Percentiles rank a stretch among this genome's conserved stretches.
These are phyloP conservation scores for Huntiella decipiens DNA, from an alignment of 2,329 filamentous ascomycete genomes.

Conservation along the genomic window DNA sequence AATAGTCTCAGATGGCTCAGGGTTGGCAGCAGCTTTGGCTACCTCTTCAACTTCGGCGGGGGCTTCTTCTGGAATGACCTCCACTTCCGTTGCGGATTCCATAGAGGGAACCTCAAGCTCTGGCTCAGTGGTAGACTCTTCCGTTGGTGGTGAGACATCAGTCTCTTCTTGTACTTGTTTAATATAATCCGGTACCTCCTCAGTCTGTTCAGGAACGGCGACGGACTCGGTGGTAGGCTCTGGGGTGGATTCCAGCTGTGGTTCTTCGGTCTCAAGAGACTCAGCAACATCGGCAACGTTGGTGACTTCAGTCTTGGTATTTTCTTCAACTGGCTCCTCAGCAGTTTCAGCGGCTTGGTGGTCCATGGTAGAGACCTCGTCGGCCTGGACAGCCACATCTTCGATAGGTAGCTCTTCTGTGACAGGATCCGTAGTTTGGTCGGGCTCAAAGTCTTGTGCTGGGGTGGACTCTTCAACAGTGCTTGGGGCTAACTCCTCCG, in stretches of 20 bases:
- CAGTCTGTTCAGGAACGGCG: conserved; percentile 2
- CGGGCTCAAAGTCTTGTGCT: no score
- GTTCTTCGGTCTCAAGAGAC: neutral
- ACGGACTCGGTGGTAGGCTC: conserved; percentile 5
- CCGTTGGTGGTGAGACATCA: neutral
- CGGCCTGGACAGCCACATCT: no score
- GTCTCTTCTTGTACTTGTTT: neutral
- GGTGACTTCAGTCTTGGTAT: neutral
- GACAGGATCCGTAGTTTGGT: no score
- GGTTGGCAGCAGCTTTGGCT: neutral
- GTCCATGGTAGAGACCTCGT: neutral
- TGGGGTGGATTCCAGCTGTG: conserved; percentile 3
- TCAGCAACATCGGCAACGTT: neutral
- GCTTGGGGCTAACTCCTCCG: no score
- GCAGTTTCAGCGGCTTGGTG: neutral
- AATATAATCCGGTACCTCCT: neutral
- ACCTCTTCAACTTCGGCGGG: neutral
- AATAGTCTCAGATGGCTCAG: neutral
- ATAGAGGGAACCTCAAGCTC: neutral
- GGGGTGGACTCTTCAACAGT: no score
- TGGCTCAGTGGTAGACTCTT: neutral
- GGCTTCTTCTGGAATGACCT: conserved; percentile 12
- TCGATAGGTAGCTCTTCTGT: neutral
- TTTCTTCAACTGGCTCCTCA: neutral
- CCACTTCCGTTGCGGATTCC: conserved; percentile 1